phyloP scores from a whole-genome alignment of 352 stramenopile genomes.

The Phytophthora pisi region DNA sequence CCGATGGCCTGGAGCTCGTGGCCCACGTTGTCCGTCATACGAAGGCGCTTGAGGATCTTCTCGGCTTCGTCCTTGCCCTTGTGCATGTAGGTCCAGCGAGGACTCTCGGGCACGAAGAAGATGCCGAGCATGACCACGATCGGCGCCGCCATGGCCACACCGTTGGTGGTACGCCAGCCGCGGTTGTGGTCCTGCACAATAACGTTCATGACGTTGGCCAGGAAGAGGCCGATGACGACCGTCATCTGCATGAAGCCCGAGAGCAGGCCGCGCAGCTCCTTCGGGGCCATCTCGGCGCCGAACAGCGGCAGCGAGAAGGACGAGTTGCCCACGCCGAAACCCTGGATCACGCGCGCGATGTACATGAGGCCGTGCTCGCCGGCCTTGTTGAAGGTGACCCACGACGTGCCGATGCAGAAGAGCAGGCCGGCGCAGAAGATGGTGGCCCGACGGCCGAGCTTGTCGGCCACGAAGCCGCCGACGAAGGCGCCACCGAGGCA shows the following conservation, averaged over 20 bases:
- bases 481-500: constrained; percentile 19
- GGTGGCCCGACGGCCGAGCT: constrained; percentile 24
- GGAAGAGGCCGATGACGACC: constrained; percentile 36
- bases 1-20: constrained; percentile 44
- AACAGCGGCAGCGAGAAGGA: constrained; percentile 24
- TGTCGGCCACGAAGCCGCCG: constrained; percentile 23
- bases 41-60: constrained; percentile 38
- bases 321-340: constrained; percentile 31
- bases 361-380: constrained; percentile 22
- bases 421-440: constrained; percentile 36
- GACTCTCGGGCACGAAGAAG: constrained; percentile 23
- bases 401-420: constrained; percentile 32
- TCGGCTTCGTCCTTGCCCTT: constrained; percentile 23
- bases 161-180: constrained; percentile 41
- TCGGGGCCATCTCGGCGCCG: constrained; percentile 19
- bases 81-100: constrained; percentile 23
- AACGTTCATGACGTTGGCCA: constrained; percentile 40
- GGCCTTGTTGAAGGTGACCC: constrained; percentile 28
- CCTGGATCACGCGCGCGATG: constrained; percentile 26
- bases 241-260: constrained; percentile 35
- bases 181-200: constrained; percentile 27
- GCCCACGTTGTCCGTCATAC: constrained; percentile 26
- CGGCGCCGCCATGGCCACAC: constrained; percentile 18
- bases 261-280: constrained; percentile 16
- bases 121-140: constrained; percentile 22